These are phyloP conservation scores for Scolecobasidium constrictum DNA, from an alignment of 2,329 filamentous ascomycete genomes.

Conservation along the genomic window DNA sequence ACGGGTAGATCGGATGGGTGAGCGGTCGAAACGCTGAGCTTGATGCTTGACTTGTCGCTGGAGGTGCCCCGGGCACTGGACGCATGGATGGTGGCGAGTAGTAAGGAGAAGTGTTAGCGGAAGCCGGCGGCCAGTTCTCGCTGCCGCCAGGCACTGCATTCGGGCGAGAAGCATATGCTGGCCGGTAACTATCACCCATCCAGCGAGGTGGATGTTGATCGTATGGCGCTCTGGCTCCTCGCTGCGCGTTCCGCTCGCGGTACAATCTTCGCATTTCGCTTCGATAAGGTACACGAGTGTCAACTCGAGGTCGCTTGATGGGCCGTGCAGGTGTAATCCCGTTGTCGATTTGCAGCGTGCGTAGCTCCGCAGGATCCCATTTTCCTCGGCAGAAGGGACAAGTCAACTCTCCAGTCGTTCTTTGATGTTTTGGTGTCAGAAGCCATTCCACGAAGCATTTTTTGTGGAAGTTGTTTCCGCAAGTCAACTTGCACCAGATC, in stretches of 20 bases:
- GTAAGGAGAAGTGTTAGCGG: too few species aligned
- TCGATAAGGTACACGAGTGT: neutral
- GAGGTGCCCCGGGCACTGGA: too few species aligned
- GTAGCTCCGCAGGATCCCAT: constrained; percentile 7
- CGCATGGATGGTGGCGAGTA: too few species aligned
- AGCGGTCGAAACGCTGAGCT: too few species aligned
- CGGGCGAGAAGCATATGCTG: too few species aligned
- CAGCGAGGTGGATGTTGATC: too few species aligned
- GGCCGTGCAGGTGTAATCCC: constrained; percentile 4
- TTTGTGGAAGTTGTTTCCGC: constrained; percentile 55
- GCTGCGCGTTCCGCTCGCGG: neutral
- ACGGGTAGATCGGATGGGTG: too few species aligned
- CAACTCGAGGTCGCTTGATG: constrained; percentile 1
- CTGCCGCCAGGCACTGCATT: too few species aligned
- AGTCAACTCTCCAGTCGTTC: neutral
- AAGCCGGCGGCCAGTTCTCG: too few species aligned
- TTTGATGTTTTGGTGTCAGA: neutral
- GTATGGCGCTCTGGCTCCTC: too few species aligned
- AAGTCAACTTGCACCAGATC: constrained; percentile 48
- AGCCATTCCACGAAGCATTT: constrained; percentile 45
- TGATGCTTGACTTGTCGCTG: too few species aligned
- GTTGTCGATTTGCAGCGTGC: constrained; percentile 5
- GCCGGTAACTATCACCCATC: too few species aligned
- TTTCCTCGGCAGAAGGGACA: constrained; percentile 7
- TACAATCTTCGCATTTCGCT: neutral